Percentiles rank a stretch among this genome's conserved stretches.
phyloP scores from a whole-genome alignment of 164 flowering plant genomes.

The Magnolia officinalis region DNA sequence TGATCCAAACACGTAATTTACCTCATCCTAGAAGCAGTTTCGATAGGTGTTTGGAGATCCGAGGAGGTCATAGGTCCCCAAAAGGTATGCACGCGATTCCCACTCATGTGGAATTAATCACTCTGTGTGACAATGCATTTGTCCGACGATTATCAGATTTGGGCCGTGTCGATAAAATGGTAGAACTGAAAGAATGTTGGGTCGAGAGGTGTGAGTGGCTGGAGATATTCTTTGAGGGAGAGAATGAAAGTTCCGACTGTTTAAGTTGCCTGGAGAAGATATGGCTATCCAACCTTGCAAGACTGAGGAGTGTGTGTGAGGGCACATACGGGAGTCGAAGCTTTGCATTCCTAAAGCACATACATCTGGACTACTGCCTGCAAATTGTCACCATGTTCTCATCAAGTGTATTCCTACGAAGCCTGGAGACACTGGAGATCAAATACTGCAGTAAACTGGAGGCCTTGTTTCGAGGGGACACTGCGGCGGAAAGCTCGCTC shows the following conservation, averaged over 20 bases:
- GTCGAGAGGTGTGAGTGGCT: not conserved
- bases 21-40: not conserved
- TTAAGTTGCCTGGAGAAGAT: not conserved
- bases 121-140: not conserved
- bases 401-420: not conserved
- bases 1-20: not conserved
- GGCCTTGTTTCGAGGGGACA: not conserved
- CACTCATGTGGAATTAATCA: not conserved
- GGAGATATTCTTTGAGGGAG: not conserved
- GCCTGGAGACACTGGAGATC: constrained; percentile 2
- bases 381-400: not conserved
- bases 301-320: not conserved
- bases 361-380: constrained; percentile 1
- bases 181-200: constrained; percentile 1
- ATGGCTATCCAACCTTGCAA: not conserved
- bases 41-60: not conserved
- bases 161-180: not conserved
- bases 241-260: not conserved
- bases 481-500: not conserved
- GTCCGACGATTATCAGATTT: not conserved
- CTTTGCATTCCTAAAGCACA: not conserved
- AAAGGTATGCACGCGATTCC: not conserved
- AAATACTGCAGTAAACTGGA: not conserved
- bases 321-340: not conserved
- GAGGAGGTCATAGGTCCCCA: not conserved